phyloP scores from a whole-genome alignment of 2,329 filamentous ascomycete species.

The Xylariaceae sp. region DNA sequence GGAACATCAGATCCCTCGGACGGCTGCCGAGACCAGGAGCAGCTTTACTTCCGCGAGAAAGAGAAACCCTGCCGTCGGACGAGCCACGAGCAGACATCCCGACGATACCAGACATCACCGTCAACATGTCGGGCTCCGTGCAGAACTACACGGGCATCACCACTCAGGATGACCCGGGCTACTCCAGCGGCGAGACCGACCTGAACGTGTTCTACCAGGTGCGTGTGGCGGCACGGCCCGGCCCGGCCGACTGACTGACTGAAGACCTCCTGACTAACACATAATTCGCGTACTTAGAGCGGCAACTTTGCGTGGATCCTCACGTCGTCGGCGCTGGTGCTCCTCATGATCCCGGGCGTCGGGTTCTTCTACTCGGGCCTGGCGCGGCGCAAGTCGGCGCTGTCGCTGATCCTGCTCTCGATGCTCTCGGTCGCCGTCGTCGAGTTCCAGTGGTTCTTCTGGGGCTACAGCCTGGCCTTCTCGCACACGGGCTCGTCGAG shows the following conservation, averaged over 20 bases:
- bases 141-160: slow-evolving; percentile 42
- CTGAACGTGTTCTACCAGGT: slow-evolving; percentile 83
- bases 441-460: slow-evolving; percentile 93
- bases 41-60: too few relatives aligned
- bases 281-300: slow-evolving; percentile 44
- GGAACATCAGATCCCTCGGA: too few relatives aligned
- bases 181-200: slow-evolving; percentile 50
- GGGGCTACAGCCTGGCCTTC: slow-evolving; percentile 83
- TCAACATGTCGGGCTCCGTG: slow-evolving; percentile 21
- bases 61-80: too few relatives aligned
- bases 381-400: slow-evolving; percentile 78
- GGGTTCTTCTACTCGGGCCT: slow-evolving; percentile 94
- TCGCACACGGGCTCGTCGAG: slow-evolving; percentile 69
- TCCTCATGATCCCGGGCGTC: slow-evolving; percentile 90
- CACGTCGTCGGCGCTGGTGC: slow-evolving; percentile 66
- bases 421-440: slow-evolving; percentile 74
- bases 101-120: slow-evolving; percentile 3
- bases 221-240: slow-evolving; percentile 21
- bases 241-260: background rate
- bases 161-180: slow-evolving; percentile 42
- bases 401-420: slow-evolving; percentile 78
- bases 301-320: slow-evolving; percentile 81
- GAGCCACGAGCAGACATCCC: too few relatives aligned
- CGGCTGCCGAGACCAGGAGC: too few relatives aligned
- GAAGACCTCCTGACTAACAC: slow-evolving; percentile 3